phyloP scores from a whole-genome alignment of 2,329 filamentous ascomycete species.

The Botryotinia convoluta region DNA sequence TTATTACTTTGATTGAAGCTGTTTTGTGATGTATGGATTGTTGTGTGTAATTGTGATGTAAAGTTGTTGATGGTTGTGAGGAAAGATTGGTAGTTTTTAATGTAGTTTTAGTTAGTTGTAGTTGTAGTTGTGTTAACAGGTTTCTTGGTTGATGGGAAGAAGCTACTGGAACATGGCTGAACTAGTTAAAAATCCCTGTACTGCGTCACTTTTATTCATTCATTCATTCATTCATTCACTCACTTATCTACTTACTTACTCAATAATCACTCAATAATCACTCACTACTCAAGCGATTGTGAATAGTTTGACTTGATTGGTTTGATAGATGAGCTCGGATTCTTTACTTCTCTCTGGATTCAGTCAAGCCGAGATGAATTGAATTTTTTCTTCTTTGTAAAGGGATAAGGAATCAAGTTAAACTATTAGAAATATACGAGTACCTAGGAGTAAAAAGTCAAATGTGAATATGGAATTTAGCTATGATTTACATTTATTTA shows the following conservation, averaged over 20 bases:
- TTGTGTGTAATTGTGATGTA: background rate
- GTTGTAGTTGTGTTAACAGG: background rate
- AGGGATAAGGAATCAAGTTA: too few relatives aligned
- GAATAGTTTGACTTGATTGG: background rate
- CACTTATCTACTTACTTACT: background rate
- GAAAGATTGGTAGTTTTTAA: background rate
- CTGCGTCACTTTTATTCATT: background rate
- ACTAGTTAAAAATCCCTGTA: conserved; percentile 14
- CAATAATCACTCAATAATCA: background rate
- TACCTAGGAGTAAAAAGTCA: background rate
- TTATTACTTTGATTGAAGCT: background rate
- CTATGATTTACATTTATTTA: background rate
- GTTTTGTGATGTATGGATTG: background rate
- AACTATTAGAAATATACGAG: background rate
- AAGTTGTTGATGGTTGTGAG: background rate
- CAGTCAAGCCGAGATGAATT: background rate
- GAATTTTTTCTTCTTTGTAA: background rate
- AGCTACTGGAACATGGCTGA: conserved; percentile 15
- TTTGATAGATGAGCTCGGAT: background rate
- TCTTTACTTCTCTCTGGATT: background rate
- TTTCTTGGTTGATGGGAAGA: conserved; percentile 11
- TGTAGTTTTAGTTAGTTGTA: background rate
- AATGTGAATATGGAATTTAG: background rate
- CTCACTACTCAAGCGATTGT: background rate
- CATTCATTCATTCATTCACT: background rate